Conservation (phyloP, 495 filamentous ascomycete genomes). For the Podospora didyma region DNA sequence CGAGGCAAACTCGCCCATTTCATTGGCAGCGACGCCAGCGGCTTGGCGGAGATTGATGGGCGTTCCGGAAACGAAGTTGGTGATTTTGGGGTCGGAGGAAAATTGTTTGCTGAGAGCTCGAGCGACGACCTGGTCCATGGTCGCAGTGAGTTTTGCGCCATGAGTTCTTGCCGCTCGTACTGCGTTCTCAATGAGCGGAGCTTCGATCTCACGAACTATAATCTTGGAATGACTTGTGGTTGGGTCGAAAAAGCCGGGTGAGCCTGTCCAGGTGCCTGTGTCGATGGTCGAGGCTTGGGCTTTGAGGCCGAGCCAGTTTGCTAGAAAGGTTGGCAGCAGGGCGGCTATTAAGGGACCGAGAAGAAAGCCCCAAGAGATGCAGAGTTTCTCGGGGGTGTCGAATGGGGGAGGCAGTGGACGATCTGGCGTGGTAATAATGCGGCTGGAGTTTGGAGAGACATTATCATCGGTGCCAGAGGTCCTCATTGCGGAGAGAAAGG, state of each 20-base stretch:
- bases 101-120: constrained; percentile 9
- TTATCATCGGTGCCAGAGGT: neutral
- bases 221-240: neutral
- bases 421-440: neutral
- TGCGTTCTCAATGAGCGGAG: neutral
- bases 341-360: constrained; percentile 6
- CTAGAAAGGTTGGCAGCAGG: constrained; percentile 6
- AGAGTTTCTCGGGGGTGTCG: constrained; percentile 9
- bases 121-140: constrained; percentile 4
- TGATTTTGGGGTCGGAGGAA: neutral
- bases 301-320: neutral
- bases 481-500: constrained; percentile 3
- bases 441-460: neutral
- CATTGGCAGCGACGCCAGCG: neutral
- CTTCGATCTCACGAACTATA: constrained; percentile 1
- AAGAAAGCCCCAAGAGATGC: constrained; percentile 16
- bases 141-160: constrained; percentile 7
- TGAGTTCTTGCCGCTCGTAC: neutral
- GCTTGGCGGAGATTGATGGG: constrained; percentile 11
- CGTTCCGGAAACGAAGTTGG: constrained; percentile 6
- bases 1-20: constrained; percentile 16
- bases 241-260: constrained; percentile 1
- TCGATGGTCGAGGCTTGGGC: neutral
- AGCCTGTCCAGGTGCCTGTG: constrained; percentile 10
- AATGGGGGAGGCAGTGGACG: constrained; percentile 5